Evolutionary conservation across 192 early-diverging fungal species (phyloP), one percentile per base, ranked within the genome.

Genomic region (Gamsiella multidivaricata): DNA sequence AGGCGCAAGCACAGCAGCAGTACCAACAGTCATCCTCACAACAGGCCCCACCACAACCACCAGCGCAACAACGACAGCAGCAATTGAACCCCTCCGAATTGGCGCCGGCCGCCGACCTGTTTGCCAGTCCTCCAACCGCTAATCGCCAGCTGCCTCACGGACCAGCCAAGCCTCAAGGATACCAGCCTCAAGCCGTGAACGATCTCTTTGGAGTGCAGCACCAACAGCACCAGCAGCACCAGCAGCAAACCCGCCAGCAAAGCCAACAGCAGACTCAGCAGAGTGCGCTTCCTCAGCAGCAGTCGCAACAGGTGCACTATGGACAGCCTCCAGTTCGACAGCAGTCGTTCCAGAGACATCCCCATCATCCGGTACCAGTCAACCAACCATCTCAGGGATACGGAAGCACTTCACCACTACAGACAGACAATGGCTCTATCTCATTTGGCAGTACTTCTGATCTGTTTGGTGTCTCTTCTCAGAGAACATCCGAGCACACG

Each of bases 51-150:
- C 54, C 32, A 23, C 54, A 55, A 32, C 50, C 22, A 29, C 50
- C 46, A 12, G 46, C 46, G 7, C 46, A 12, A 49, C 46, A 49
- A 20, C 46, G 20, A 18, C 46, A 49, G 39, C 54, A 55, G 54
- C 50, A 52, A 52, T 18, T n/a, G n/a, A 55, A n/a, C 32, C 3
- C 28, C 14, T 36, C 54, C 7, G 54, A 55, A n/a, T 20, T 55
- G 32, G 33, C 54, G 8, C 54, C 54, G 28, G 54, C 54, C 33
- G 54, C 54, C n/a, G 54, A 55, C 33, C 33, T 55, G 2, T 55
- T 55, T 55, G 54, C 54, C 7, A 55, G 54, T 29, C 54, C 54
- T 32, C 54, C 54, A n/a, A 36, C 54, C 14, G 7, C 54, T 3
- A 55, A 15, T n/a, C 54, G 54, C 32, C 54, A 55, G n/a, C n/a